These are phyloP conservation scores for Ceratobasidium sp. DNA, from an alignment of 1,284 basidiomycete genomes.

Conservation along the genomic window DNA sequence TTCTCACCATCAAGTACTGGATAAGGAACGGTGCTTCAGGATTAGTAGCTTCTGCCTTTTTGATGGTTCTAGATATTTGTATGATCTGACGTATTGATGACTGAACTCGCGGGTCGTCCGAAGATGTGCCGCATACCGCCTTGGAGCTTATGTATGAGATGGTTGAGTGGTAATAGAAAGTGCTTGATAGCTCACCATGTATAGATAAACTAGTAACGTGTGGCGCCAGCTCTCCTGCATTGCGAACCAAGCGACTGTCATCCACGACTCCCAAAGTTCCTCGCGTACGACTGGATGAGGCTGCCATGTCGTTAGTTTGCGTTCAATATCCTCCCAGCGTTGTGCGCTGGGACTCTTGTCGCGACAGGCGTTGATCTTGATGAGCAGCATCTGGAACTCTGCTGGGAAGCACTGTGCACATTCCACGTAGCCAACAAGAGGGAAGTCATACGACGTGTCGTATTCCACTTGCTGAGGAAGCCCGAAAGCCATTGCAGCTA, in stretches of 20 bases:
- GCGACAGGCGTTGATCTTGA: neutral
- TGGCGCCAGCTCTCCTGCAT: slow-evolving; percentile 30
- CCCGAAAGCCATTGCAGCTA: slow-evolving; percentile 15
- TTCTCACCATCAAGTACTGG: slow-evolving; percentile 7
- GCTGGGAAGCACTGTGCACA: neutral
- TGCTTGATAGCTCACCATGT: slow-evolving; percentile 1
- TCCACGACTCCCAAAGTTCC: slow-evolving; percentile 13
- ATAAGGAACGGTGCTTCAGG: neutral
- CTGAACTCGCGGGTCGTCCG: neutral
- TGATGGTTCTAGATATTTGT: neutral
- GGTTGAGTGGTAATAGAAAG: too few relatives aligned
- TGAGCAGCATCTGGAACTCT: neutral
- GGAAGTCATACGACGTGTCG: neutral
- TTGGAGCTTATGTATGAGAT: neutral
- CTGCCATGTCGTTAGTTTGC: neutral
- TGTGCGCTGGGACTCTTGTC: neutral
- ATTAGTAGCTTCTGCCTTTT: neutral
- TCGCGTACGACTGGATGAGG: neutral
- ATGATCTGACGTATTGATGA: slow-evolving; percentile 7
- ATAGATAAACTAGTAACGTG: slow-evolving; percentile 3
- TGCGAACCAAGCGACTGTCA: neutral
- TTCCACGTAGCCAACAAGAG: neutral
- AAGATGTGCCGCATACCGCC: slow-evolving; percentile 1
- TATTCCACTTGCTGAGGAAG: slow-evolving; percentile 22
- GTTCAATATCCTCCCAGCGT: slow-evolving; percentile 12